These are phyloP conservation scores for Lotmaria passim DNA, from an alignment of 208 protist species.

Conservation along the genomic window DNA sequence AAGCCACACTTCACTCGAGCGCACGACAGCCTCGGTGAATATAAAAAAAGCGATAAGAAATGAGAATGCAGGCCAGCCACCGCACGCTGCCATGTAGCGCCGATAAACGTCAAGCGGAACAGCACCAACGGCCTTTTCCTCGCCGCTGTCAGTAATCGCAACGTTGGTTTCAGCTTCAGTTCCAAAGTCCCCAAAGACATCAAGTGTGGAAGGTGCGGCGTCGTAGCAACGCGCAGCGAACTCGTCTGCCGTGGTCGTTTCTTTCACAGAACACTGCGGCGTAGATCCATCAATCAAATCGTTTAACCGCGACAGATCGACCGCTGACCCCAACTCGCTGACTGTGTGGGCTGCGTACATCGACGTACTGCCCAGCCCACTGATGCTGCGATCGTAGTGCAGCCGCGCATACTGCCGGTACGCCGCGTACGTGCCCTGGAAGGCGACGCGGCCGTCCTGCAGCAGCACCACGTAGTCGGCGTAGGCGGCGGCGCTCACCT, in stretches of 20 bases:
- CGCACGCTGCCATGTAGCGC: slow-evolving; percentile 58
- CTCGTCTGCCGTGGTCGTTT: too few species aligned
- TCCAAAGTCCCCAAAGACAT: not conserved
- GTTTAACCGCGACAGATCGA: not conserved
- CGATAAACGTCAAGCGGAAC: slow-evolving; percentile 59
- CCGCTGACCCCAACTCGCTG: slow-evolving; percentile 8
- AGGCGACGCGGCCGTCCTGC: slow-evolving; percentile 50
- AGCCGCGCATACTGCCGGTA: too few species aligned
- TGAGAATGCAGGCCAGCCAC: slow-evolving; percentile 32
- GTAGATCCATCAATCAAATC: not conserved
- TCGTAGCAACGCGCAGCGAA: too few species aligned
- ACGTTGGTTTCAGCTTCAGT: slow-evolving; percentile 2
- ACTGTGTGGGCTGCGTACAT: too few species aligned
- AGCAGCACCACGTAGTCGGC: slow-evolving; percentile 89
- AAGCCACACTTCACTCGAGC: slow-evolving; percentile 56
- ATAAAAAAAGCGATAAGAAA: slow-evolving; percentile 43
- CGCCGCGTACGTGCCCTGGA: slow-evolving; percentile 35
- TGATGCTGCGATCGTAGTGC: too few species aligned
- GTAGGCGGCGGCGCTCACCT: slow-evolving; percentile 79
- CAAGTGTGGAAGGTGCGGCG: not conserved
- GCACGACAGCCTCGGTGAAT: slow-evolving; percentile 43
- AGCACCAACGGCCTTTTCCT: slow-evolving; percentile 50
- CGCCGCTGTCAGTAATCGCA: slow-evolving; percentile 16
- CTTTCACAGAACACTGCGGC: too few species aligned
- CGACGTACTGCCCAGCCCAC: too few species aligned